Base-by-base conservation (phyloP, 2,329 filamentous ascomycete genomes). In the Colletotrichum zoysiae region DNA sequence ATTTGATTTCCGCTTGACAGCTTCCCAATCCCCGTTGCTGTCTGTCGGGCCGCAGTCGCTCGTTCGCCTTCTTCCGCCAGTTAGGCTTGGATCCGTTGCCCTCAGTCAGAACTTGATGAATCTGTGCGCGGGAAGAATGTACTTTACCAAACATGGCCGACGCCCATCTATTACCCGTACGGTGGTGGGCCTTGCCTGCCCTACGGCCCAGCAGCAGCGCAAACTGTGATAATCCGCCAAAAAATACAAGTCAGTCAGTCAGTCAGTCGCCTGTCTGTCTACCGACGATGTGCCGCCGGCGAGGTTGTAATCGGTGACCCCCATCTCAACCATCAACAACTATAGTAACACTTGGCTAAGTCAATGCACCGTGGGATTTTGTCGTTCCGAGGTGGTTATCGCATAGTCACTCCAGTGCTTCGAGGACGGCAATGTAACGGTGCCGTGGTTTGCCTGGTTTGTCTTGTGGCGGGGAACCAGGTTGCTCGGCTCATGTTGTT, bases 1-100 rank as follows among this genome's bases (percentile, higher is more conserved):
- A 60, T 65, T 72, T 65, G 65, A 70, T 70, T 65, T 23, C 40
- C 59, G 12, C n/a, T 68, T 59, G 69, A 70, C 70, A 70, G 65
- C 60, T 50, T 56, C 18, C 23, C 48, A 48, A 48, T 30, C 44
- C 44, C 50, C 65, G 48, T 56, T 23, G 46, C 51, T 60, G 66
- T 53, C 51, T 60, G 66, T 53, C 58, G 23, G 59, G 26, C 50
- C 50, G 26, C 26, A 30, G 40, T 14, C 30, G 30, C 30, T 5
- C 30, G 30, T 30, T 5, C 30, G 30, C 30, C 30, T 30, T 30
- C 30, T 30, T 30, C 30, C 30, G 30, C 30, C 30, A 30, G 30
- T 30, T 30, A 30, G 30, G 30, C 30, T 30, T 30, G 30, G 30
- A 30, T 30, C 30, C 30, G 30, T 30, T 30, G 30, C 30, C 30